Base-by-base conservation (phyloP, 2,329 filamentous ascomycete species). In the Dothideomycetidae sp. region DNA sequence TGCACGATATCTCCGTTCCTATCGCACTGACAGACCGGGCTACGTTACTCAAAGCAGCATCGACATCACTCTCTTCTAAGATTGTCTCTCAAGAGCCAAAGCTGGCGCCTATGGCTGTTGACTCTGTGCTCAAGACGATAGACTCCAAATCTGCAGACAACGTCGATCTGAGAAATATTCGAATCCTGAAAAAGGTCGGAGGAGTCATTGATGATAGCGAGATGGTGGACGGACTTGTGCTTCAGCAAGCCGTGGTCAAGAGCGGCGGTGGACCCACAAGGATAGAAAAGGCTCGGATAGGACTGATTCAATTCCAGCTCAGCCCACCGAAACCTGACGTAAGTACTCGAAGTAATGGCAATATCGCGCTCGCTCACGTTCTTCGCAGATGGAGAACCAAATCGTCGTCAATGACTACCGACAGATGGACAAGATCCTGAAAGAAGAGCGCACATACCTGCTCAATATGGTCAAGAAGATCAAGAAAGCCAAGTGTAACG, bases 381-480 rank as follows among this genome's bases (percentile, higher is more conserved):
- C n/a, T n/a, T 23, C 11, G 4, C 41, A 84, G 76, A 98, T 98
- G 90, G 90, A 98, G 68, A 98, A 98, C 66, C 90, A 92, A 55
- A 96, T 98, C 47, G 79, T 93, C 19, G 90, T 98, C 54, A 98
- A 98, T 62, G 90, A 98, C 67, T 98, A 98, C 71, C 75, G 90
- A 55, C 90, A 98, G 61, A 98, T 98, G 90, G 90, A 98, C 70
- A 98, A 96, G 73, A 98, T 98, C 48, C 74, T 98, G 51, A 98
- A 98, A 67, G 90, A 98, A 66, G 90, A 98, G 68, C 83, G 90
- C 49, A 82, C 90, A 50, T 98, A 98, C 63, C 75, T 98, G 46
- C 73, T 98, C 42, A 96, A 96, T 69, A 82, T 98, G 75, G 86
- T 92, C 57, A 96, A 98, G 75, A 98, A 96, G 73, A 98, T 98